Evolutionary conservation across 148 eudicot genomes (phyloP), one percentile per base, ranked within the genome.

Genomic region (Hydrangea macrophylla): DNA sequence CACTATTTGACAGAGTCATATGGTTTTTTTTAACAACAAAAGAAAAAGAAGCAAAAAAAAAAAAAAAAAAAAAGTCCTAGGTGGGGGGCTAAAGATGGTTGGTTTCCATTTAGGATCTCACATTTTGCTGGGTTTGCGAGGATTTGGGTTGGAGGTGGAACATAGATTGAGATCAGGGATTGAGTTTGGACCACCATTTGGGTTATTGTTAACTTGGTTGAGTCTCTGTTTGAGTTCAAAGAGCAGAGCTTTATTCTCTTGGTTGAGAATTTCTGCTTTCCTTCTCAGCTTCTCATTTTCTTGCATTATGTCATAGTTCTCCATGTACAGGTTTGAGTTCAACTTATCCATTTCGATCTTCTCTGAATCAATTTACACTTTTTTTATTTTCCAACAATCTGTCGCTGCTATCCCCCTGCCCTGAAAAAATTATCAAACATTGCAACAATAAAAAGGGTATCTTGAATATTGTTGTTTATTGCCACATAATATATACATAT

Each of bases 241-340:
- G 45, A 89, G 90, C 0, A 92, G 88, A 37, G 83, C 87, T 42
- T 89, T 90, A 51, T 92, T 92, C 76, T 92, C 96, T 73, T 92
- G 85, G 79, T 92, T 85, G 45, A 92, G 84, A 10, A 67, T 66
- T 75, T 92, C 86, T 1, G 97, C 97, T 58, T 81, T 84, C 84
- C 82, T 92, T 80, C 92, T 78, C 45, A 92, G 79, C 81, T 72
- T 82, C 81, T 92, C 97, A 68, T 92, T 92, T 72, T 92, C 96
- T 70, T 87, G 79, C 80, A 92, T 89, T 74, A 92, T 92, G 92
- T 89, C 89, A 50, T 83, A 83, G 78, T 92, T 92, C 74, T 89
- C 70, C 86, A 92, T 60, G 78, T 87, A 89, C 75, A 92, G 83
- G 69, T 89, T 88, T 65, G 97, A 83, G 87, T 92, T 92, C 60